Percentiles rank a stretch among this genome's conserved stretches.
phyloP scores from a whole-genome alignment of 306 rosid species.

The Coriaria nepalensis region DNA sequence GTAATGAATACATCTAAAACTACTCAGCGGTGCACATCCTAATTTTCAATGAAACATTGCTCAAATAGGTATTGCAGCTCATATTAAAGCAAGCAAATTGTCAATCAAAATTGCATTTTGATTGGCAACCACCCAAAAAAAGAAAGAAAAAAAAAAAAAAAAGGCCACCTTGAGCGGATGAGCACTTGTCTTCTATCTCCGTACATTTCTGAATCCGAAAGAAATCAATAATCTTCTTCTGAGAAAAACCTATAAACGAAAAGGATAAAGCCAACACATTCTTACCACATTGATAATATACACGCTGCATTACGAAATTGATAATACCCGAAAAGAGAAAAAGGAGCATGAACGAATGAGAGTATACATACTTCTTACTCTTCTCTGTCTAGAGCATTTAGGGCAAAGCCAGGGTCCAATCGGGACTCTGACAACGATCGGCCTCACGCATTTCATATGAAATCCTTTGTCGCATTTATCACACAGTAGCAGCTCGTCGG shows the following conservation, averaged over 20 bases:
- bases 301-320: background rate
- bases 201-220: slow-evolving; percentile 44
- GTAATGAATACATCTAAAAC: too few species aligned
- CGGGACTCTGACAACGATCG: slow-evolving; percentile 67
- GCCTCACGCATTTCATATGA: slow-evolving; percentile 75
- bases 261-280: slow-evolving; percentile 6
- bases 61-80: too few species aligned
- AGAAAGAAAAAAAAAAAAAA: background rate
- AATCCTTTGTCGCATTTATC: slow-evolving; percentile 76
- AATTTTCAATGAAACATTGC: too few species aligned
- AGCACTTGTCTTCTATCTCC: slow-evolving; percentile 8
- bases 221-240: slow-evolving; percentile 58
- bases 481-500: slow-evolving; percentile 64
- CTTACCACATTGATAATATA: slow-evolving; percentile 18
- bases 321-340: background rate
- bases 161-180: slow-evolving; percentile 40
- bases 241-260: slow-evolving; percentile 41
- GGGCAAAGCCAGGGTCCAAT: slow-evolving; percentile 83
- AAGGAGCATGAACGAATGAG: background rate
- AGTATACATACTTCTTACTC: slow-evolving; percentile 39
- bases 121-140: background rate
- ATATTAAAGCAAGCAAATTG: too few species aligned
- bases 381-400: slow-evolving; percentile 36
- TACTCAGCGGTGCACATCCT: too few species aligned
- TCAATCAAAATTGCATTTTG: too few species aligned